phyloP scores from a whole-genome alignment of 441 rosid genomes.

The Brassica hybrid region DNA sequence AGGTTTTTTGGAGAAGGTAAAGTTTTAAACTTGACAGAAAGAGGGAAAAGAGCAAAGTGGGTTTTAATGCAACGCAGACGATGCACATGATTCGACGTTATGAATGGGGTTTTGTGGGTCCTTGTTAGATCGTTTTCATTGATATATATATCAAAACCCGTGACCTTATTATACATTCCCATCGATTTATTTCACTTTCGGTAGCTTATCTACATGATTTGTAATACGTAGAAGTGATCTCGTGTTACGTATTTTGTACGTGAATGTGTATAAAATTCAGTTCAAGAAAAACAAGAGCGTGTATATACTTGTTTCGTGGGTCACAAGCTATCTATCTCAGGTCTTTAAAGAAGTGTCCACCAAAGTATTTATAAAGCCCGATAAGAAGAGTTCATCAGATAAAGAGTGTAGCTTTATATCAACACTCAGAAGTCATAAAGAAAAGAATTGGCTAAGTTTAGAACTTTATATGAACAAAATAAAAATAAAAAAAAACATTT shows the following conservation, averaged over 20 bases:
- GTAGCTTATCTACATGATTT: not conserved
- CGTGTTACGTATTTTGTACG: constrained; percentile 9
- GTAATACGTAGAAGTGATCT: not conserved
- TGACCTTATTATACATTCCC: constrained; percentile 24
- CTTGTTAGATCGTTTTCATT: not conserved
- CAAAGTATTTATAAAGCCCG: not conserved
- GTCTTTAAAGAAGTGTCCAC: constrained; percentile 5
- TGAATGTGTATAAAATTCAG: not conserved
- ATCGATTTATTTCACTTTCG: constrained; percentile 26
- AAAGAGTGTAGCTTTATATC: not conserved
- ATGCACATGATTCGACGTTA: constrained; percentile 59
- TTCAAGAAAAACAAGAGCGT: not conserved
- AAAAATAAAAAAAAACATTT: constrained; percentile 7
- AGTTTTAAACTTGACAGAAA: constrained; percentile 27
- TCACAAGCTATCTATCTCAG: constrained; percentile 11
- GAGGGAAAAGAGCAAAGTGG: no score
- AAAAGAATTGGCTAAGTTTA: constrained; percentile 11
- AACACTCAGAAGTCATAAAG: not conserved
- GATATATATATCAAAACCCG: constrained; percentile 31
- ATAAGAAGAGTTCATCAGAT: not conserved
- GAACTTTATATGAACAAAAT: constrained; percentile 35
- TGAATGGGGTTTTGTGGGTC: constrained; percentile 17
- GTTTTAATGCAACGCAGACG: constrained; percentile 58
- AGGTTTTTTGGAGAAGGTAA: constrained; percentile 17
- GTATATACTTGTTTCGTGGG: constrained; percentile 23